Percentiles rank a stretch among this genome's conserved stretches.
Evolutionary conservation across 176 grass and related monocot genomes (phyloP).

Genomic region (Cenchrus purpureus): DNA sequence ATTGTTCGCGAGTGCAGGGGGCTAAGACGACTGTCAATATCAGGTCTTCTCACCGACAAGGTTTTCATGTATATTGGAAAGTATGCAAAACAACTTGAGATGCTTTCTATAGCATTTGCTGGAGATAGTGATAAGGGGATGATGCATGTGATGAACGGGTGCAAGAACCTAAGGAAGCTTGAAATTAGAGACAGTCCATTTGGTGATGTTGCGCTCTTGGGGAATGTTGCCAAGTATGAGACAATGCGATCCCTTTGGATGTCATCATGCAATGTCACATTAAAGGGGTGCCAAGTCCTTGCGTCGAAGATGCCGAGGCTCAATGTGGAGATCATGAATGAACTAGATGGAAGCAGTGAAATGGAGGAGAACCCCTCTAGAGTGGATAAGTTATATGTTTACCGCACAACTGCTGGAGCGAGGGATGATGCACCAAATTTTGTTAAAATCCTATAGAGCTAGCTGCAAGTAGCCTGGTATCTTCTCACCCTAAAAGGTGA

Average conservation of each 20-base stretch:
- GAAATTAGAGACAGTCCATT: constrained; percentile 83
- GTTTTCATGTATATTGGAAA: constrained; percentile 85
- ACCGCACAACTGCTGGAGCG: constrained; percentile 69
- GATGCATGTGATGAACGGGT: constrained; percentile 76
- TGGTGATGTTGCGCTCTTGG: constrained; percentile 76
- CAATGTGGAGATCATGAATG: constrained; percentile 85
- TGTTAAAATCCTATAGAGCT: constrained; percentile 79
- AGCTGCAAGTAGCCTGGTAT: constrained; percentile 21
- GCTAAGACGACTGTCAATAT: constrained; percentile 69
- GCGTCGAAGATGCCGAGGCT: constrained; percentile 70
- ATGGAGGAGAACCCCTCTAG: constrained; percentile 52
- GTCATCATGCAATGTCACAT: constrained; percentile 80
- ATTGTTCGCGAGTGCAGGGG: constrained; percentile 68
- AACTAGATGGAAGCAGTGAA: constrained; percentile 49
- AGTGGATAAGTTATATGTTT: constrained; percentile 83
- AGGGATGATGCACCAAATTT: constrained; percentile 78
- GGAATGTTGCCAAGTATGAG: constrained; percentile 74
- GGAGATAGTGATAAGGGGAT: constrained; percentile 75
- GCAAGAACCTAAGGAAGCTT: constrained; percentile 74
- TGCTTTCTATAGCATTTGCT: constrained; percentile 93
- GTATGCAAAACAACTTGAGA: constrained; percentile 73
- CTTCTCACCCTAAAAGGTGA: constrained; percentile 47
- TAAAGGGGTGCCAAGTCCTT: constrained; percentile 74
- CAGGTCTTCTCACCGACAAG: constrained; percentile 70
- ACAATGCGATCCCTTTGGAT: constrained; percentile 99